Base-by-base conservation (phyloP, 345 rosid genomes). In the Gossypium longicalyx region DNA sequence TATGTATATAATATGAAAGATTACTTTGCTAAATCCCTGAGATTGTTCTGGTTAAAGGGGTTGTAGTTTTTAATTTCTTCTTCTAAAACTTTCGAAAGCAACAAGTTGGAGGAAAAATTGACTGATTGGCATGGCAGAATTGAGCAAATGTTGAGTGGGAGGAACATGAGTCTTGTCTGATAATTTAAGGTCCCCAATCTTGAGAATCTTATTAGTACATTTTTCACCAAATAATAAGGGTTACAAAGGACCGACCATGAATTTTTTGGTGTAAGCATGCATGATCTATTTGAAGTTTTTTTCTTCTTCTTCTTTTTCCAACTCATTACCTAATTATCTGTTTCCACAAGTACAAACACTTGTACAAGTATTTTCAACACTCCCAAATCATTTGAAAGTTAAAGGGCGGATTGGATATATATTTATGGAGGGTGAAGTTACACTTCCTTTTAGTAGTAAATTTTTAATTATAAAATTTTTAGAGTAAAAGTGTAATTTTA, bases 101-200 rank as follows among this genome's bases (percentile, higher is more conserved):
- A 19, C 49, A n/a, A 2, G 9, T 43, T 11, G 27, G 8, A n/a
- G n/a, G 45, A 15, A 25, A 10, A 65, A n/a, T 63, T 64, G 70
- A 45, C 70, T 44, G 70, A 45, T 66, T 44, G 52, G 11, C 70
- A 6, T 45, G 23, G 17, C 34, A 44, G 70, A 67, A 45, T 67
- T 20, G 71, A 67, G 54, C 54, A 67, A 67, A 67, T 67, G 16
- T 20, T 12, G 56, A 45, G 71, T 45, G 54, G 71, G 13, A 67
- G 27, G 71, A 67, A 45, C 54, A 47, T 47, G 27, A 47, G 13
- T 45, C 34, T 67, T 6, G 20, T 67, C 71, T 47, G 71, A 20
- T 67, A 45, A 20, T 45, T 45, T 67, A 11, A 20, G 19, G 34
- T 22, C 71, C 53, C 54, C n/a, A 45, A 43, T 43, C 17, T 43